These are phyloP conservation scores for Corrigiola litoralis DNA, from an alignment of 179 eudicot genomes.

Conservation along the genomic window DNA sequence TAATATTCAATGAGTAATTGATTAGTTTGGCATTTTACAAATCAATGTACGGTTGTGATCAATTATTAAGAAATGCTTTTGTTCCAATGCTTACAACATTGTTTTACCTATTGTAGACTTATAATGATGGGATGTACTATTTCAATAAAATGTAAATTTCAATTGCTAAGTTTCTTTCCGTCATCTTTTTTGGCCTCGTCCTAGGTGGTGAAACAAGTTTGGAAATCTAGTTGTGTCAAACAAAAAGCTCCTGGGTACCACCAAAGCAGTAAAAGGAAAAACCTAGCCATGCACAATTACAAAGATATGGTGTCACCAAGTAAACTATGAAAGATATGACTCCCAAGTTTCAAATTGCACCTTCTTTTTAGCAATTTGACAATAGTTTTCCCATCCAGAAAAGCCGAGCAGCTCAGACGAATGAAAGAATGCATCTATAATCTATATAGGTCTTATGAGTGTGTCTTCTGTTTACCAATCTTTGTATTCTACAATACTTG, in stretches of 20 bases:
- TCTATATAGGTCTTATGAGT: no score
- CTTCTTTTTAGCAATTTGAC: constrained; percentile 1
- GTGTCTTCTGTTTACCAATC: no score
- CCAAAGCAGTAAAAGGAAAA: neutral
- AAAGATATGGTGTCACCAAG: neutral
- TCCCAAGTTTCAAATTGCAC: constrained; percentile 2
- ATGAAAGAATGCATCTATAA: no score
- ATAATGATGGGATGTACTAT: no score
- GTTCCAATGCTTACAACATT: no score
- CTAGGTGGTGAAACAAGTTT: neutral
- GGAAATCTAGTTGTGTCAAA: neutral
- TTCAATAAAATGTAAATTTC: neutral
- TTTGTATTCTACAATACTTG: no score
- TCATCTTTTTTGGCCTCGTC: neutral
- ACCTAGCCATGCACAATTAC: no score
- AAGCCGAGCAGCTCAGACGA: neutral
- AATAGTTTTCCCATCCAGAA: neutral
- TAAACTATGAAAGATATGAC: neutral
- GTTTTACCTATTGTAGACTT: no score
- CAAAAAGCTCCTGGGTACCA: neutral
- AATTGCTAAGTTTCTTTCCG: neutral
- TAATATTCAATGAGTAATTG: no score
- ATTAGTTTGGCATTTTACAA: no score
- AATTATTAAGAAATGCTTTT: no score
- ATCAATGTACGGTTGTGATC: no score